phyloP scores from a whole-genome alignment of 1,139 yeast genomes.

The Magnusiomyces suaveolens region DNA sequence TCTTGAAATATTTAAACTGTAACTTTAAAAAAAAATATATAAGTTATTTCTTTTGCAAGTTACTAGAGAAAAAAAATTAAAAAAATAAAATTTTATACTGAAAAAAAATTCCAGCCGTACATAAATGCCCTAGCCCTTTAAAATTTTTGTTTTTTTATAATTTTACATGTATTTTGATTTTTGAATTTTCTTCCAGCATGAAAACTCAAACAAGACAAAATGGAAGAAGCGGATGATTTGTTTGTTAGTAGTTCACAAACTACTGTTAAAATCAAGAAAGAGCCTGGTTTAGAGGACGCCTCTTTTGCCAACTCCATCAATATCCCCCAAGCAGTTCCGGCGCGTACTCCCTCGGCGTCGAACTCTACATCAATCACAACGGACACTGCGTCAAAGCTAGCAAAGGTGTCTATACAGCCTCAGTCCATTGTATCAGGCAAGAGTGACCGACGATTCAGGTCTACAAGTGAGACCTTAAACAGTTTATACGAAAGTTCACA shows the following conservation, averaged over 20 bases:
- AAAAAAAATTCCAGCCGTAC: background rate
- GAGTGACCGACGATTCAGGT: background rate
- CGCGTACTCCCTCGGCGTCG: background rate
- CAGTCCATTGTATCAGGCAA: background rate
- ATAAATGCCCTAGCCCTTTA: background rate
- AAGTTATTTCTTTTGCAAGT: too few species aligned
- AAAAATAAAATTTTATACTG: background rate
- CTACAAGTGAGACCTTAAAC: conserved; percentile 3
- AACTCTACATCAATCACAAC: background rate
- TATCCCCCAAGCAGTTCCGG: too few species aligned
- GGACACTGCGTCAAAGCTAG: background rate
- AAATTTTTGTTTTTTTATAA: background rate
- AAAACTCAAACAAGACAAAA: background rate
- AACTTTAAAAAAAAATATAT: background rate
- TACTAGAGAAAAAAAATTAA: background rate
- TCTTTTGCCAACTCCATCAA: background rate
- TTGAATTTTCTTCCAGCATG: too few species aligned
- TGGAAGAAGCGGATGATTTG: background rate
- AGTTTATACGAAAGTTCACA: background rate
- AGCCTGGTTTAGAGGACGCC: conserved; percentile 1
- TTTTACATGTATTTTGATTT: background rate
- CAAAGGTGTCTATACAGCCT: background rate
- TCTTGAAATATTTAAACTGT: background rate
- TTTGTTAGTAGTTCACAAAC: background rate
- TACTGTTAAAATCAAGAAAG: background rate